These are phyloP conservation scores for Hymenoscyphus infarciens DNA, from an alignment of 2,329 filamentous ascomycete species.

Conservation along the genomic window DNA sequence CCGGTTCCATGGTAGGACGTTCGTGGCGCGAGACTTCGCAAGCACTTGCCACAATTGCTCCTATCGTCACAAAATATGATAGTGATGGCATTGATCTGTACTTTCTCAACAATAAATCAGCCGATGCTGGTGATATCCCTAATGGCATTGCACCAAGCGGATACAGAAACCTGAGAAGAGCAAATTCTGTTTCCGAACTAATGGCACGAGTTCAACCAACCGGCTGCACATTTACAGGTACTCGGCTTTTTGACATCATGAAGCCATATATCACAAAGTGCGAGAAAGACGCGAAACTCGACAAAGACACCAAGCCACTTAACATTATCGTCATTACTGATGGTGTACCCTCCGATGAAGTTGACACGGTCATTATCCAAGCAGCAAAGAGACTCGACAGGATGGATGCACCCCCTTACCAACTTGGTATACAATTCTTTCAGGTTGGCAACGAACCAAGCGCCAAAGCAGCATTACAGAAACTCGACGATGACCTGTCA, in stretches of 20 bases:
- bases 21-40: conserved; percentile 71
- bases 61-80: conserved; percentile 78
- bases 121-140: conserved; percentile 34
- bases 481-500: conserved; percentile 71
- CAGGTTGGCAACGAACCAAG: conserved; percentile 74
- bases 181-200: conserved; percentile 59
- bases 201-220: conserved; percentile 65
- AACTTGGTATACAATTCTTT: conserved; percentile 94
- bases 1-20: conserved; percentile 76
- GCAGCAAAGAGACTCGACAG: conserved; percentile 68
- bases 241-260: conserved; percentile 67
- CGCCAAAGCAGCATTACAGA: conserved; percentile 62
- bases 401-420: conserved; percentile 68
- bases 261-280: conserved; percentile 64
- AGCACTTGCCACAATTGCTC: conserved; percentile 70
- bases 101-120: conserved; percentile 72
- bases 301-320: conserved; percentile 62
- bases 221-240: conserved; percentile 72
- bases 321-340: conserved; percentile 95
- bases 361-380: conserved; percentile 63
- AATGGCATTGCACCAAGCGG: conserved; percentile 44
- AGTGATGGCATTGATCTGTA: conserved; percentile 84
- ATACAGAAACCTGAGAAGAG: conserved; percentile 61
- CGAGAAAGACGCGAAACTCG: conserved; percentile 37
- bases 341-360: conserved; percentile 75